phyloP scores from a whole-genome alignment of 805 yeast species.

The Dipodascus geniculatus region DNA sequence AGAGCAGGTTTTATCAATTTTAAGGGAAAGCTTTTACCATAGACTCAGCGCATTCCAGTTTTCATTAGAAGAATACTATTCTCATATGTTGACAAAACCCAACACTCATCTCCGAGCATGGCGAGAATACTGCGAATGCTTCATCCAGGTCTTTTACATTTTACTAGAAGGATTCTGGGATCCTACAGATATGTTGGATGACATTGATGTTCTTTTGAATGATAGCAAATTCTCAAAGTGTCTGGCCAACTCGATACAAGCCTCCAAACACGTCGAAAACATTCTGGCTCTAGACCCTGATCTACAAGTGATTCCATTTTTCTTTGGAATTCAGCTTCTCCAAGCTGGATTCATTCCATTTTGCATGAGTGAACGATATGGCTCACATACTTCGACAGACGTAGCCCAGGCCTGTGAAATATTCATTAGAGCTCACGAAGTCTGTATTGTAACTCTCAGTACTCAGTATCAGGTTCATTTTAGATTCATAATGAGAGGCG shows the following conservation, averaged over 20 bases:
- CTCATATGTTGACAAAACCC: constrained; percentile 10
- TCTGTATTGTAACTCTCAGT: constrained; percentile 22
- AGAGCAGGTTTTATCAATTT: constrained; percentile 8
- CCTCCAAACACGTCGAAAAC: constrained; percentile 16
- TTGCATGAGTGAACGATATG: constrained; percentile 17
- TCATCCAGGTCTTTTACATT: constrained; percentile 20
- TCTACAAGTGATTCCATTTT: constrained; percentile 21
- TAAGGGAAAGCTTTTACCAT: constrained; percentile 8
- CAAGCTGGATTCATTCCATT: constrained; percentile 21
- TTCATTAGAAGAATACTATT: constrained; percentile 10
- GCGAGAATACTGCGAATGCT: constrained; percentile 16
- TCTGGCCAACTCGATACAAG: constrained; percentile 19
- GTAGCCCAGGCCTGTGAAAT: constrained; percentile 21
- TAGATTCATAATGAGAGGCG: constrained; percentile 21
- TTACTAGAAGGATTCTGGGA: constrained; percentile 21
- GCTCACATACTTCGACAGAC: constrained; percentile 17
- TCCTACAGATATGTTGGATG: constrained; percentile 18
- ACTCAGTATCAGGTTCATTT: constrained; percentile 23
- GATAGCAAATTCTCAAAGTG: constrained; percentile 17
- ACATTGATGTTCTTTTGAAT: constrained; percentile 11
- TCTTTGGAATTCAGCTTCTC: constrained; percentile 21
- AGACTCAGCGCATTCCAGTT: constrained; percentile 8
- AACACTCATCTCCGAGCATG: constrained; percentile 10
- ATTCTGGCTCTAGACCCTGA: constrained; percentile 21
- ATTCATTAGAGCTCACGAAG: constrained; percentile 23